These are phyloP conservation scores for Candida nanaspora DNA, from an alignment of 805 yeast species.

Conservation along the genomic window DNA sequence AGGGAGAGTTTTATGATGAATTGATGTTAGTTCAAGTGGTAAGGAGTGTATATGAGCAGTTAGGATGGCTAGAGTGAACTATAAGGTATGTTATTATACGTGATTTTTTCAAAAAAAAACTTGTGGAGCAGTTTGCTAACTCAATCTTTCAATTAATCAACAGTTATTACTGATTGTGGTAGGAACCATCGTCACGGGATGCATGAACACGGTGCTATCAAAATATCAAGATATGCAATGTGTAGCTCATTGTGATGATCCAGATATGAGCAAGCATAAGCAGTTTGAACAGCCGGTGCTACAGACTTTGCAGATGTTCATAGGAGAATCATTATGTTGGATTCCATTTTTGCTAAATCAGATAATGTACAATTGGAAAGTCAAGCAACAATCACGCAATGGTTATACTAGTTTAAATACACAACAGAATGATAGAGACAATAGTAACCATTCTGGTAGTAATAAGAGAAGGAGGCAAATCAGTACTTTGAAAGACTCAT, in stretches of 20 bases:
- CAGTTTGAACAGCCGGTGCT: conserved; percentile 71
- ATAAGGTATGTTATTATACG: not conserved
- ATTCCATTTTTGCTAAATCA: conserved; percentile 17
- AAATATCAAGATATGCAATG: conserved; percentile 74
- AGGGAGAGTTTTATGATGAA: no score
- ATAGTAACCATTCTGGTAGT: no score
- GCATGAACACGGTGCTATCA: conserved; percentile 65
- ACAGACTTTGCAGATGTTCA: conserved; percentile 76
- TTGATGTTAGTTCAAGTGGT: no score
- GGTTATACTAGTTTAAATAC: no score
- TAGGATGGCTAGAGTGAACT: not conserved
- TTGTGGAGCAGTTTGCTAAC: not conserved
- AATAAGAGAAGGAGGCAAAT: conserved; percentile 6
- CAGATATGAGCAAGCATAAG: conserved; percentile 33
- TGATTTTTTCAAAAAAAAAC: no score
- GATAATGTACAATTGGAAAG: not conserved
- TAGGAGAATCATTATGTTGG: conserved; percentile 53
- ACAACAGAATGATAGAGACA: no score
- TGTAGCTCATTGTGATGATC: conserved; percentile 45
- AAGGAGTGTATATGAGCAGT: no score
- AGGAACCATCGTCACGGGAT: conserved; percentile 63
- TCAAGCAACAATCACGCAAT: no score
- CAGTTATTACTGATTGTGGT: conserved; percentile 27
- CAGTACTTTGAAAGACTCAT: conserved; percentile 17
- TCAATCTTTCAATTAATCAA: not conserved